These are phyloP conservation scores for Triticum timopheevii DNA, from an alignment of 176 grass and related monocot genomes.

Conservation along the genomic window DNA sequence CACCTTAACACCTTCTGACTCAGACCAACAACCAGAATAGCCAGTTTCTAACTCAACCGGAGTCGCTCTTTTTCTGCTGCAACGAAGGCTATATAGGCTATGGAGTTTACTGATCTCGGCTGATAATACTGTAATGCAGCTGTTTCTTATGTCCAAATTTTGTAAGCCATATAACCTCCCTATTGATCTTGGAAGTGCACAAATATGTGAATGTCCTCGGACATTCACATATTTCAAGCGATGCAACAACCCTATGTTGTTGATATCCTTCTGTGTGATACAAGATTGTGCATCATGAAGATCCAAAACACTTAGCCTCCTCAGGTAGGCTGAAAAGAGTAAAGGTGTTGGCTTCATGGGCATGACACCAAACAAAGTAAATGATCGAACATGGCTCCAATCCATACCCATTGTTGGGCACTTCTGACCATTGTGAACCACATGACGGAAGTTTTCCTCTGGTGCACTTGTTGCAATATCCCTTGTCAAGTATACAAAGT, in stretches of 20 bases:
- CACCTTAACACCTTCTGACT: too few relatives aligned
- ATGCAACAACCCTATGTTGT: background rate
- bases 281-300: fast-evolving
- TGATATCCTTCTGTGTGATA: background rate
- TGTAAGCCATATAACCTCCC: background rate
- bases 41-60: too few relatives aligned
- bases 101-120: background rate
- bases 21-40: too few relatives aligned
- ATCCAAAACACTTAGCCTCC: constrained; percentile 22
- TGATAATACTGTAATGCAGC: background rate
- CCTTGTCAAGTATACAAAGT: background rate
- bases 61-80: too few relatives aligned
- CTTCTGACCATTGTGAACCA: background rate
- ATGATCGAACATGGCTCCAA: background rate
- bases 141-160: background rate
- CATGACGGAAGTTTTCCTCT: background rate
- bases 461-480: too few relatives aligned
- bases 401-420: background rate
- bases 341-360: too few relatives aligned
- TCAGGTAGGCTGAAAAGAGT: too few relatives aligned
- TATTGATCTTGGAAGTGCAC: constrained; percentile 16
- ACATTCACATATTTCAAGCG: constrained; percentile 24
- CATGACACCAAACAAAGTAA: background rate
- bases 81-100: too few relatives aligned
- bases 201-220: fast-evolving